Base-by-base conservation (phyloP, 2,329 filamentous ascomycete species). In the Fusarium nisikadoi region DNA sequence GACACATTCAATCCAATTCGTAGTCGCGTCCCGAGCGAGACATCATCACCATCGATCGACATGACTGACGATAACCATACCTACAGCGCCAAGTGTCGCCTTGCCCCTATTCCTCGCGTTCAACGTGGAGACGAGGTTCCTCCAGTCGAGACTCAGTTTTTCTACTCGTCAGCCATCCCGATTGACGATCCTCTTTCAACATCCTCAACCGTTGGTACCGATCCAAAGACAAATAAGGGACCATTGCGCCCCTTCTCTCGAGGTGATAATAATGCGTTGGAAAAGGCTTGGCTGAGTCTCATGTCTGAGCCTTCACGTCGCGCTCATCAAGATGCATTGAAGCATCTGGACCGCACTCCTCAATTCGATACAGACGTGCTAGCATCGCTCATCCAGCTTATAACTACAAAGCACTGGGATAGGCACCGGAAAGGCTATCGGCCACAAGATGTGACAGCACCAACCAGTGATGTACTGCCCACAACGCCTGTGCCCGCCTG, bases 171-270 rank as follows among this genome's bases (percentile, higher is more conserved):
- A 16, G 85, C 90, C 17, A 88, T 95, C 54, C 92, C 94, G 35
- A 94, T 97, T 78, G 94, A 97, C 77, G 94, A 97, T 77, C 94
- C 94, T 29, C 86, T 97, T n/a, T 94, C 92, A 14, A 88, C 92
- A 3, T 83, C 85, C 16, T 80, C 86, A 82, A 78, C 89, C 80
- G 79, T 88, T 78, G 81, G 80, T 29, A 76, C 85, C 79, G 83
- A 91, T 55, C 79, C 86, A 19, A 87, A 84, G 62, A 80, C 86
- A 61, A 81, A 86, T 38, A 91, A 88, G 75, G 86, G 88, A 39
- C 88, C 90, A 50, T 89, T 94, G 13, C 90, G 93, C 46, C 94
- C 94, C 0, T 97, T 97, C 80, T 92, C 93, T 0, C 86, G 86
- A 8, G 90, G 89, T 64, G 94, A 97, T 82, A 97, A 95, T 73